Conservation (phyloP, 208 protist genomes). For the Strigomonas galati region DNA sequence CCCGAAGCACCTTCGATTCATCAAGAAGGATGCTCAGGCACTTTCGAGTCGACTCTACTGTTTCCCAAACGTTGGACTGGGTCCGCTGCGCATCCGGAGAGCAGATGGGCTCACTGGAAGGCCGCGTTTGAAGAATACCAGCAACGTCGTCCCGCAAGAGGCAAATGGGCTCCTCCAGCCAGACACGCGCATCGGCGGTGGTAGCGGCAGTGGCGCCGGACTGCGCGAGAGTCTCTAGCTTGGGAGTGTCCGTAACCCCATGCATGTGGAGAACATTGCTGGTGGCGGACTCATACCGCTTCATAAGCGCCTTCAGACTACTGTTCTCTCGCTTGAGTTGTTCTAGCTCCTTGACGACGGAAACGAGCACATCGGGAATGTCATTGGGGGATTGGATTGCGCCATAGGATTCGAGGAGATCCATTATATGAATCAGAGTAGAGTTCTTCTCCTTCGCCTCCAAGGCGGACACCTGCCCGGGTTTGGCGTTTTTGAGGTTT, state of each 20-base stretch:
- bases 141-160: neutral
- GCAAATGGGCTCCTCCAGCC: slow-evolving; percentile 22
- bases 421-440: slow-evolving; percentile 16
- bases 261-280: slow-evolving; percentile 34
- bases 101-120: neutral
- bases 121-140: neutral
- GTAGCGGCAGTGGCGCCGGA: neutral
- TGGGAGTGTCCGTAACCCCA: slow-evolving; percentile 34
- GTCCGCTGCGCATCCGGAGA: neutral
- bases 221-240: slow-evolving; percentile 7
- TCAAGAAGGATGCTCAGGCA: neutral
- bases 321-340: slow-evolving; percentile 33
- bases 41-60: neutral
- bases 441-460: neutral
- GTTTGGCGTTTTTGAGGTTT: neutral
- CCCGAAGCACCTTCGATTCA: neutral
- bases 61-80: neutral
- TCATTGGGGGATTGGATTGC: slow-evolving; percentile 24
- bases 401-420: slow-evolving; percentile 57
- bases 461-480: neutral
- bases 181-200: slow-evolving; percentile 4
- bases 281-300: slow-evolving; percentile 41
- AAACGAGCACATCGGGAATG: slow-evolving; percentile 36
- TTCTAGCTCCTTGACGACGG: slow-evolving; percentile 55
- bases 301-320: slow-evolving; percentile 33